These are phyloP conservation scores for Cyberlindnera mycetangii DNA, from an alignment of 805 yeast species.

Conservation along the genomic window DNA sequence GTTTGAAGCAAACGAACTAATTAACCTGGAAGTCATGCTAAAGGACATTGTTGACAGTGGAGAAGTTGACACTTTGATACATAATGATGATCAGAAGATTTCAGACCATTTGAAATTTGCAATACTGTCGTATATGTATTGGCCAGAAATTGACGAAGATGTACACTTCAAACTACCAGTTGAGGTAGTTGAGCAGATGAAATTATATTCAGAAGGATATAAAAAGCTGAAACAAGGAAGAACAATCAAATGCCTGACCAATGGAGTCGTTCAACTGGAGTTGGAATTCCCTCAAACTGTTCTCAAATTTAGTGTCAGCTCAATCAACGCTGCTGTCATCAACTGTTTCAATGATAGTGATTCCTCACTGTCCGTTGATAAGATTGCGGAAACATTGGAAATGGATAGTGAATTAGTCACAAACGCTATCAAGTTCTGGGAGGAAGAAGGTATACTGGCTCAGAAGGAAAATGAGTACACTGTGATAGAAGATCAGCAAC, in stretches of 20 bases:
- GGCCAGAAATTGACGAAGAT: conserved; percentile 54
- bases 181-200: conserved; percentile 38
- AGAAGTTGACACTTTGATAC: conserved; percentile 39
- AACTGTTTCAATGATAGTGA: conserved; percentile 40
- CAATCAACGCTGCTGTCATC: conserved; percentile 69
- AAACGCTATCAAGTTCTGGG: conserved; percentile 59
- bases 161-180: conserved; percentile 44
- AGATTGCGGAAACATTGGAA: conserved; percentile 35
- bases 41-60: conserved; percentile 62
- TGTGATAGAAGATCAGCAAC: conserved; percentile 14
- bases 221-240: conserved; percentile 52
- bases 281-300: conserved; percentile 50
- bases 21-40: conserved; percentile 80
- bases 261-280: conserved; percentile 62
- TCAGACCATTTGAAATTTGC: conserved; percentile 46
- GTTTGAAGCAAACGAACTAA: conserved; percentile 66
- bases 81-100: conserved; percentile 24
- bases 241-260: conserved; percentile 48
- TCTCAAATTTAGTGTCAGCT: conserved; percentile 48
- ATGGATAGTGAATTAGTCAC: conserved; percentile 42
- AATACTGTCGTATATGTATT: conserved; percentile 72
- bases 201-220: conserved; percentile 44
- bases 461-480: conserved; percentile 26
- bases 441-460: conserved; percentile 48
- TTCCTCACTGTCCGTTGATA: conserved; percentile 27